Base-by-base conservation (phyloP, 139 green algal genomes). In the Marvania coccoides region DNA sequence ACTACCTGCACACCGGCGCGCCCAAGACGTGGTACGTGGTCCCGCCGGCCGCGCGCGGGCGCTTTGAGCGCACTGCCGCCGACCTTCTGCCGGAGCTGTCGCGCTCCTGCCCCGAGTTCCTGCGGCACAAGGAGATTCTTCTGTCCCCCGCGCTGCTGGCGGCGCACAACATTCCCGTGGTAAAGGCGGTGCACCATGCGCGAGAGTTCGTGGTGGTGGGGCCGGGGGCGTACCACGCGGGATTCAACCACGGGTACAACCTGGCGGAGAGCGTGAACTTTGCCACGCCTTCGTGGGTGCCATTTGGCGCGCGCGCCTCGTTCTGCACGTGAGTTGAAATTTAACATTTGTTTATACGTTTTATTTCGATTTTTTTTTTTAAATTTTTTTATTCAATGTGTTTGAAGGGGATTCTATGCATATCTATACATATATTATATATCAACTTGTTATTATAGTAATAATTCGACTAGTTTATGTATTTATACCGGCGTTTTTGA, bases 1-100 rank as follows among this genome's bases (percentile, higher is more conserved):
- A 98, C 81, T 98, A 92, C 81, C 78, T 97, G 58, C 92, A 98
- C 81, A 93, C 78, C 70, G 92, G 92, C 4, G 84, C 83, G n/a
- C 83, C 85, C 59, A 97, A 98, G 83, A 77, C 83, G 26, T 90
- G 84, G 84, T 95, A 95, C 59, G 82, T 71, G 47, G 76, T 95
- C 6, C 74, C 86, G 1, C 88, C 86, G 5, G 66, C 67, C 35
- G 61, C 82, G 74, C 68, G 80, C 34, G 34, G 26, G 7, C 79
- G 82, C 60, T 95, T 95, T 69, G 88, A 95, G 77, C 53, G 35
- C 1, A 34, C 91, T 9, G 47, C 90, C 69, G 47, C 62, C 67
- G 67, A 58, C 46, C 51, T 80, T 60, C 47, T 87, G 34, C 77
- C 76, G 6, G 74, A 88, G 31, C 63, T 85, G 12, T 80, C 80